Conservation (phyloP, 768 basidiomycete genomes). For the Boletales sp. region DNA sequence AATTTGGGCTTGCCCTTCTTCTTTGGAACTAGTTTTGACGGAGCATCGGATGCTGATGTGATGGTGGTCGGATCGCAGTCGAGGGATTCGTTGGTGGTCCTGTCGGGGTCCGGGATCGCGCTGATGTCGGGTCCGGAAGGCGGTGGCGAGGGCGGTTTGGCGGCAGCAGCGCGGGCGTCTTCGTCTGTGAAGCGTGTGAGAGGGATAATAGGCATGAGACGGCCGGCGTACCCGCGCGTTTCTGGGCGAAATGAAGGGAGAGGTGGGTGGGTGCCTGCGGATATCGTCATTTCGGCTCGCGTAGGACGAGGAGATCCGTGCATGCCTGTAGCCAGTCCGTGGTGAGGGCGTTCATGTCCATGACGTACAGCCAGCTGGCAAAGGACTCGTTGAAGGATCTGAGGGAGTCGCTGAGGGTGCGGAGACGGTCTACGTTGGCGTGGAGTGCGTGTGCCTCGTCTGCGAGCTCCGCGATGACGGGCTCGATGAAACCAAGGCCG, state of each 20-base stretch:
- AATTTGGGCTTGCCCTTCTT: slow-evolving; percentile 65
- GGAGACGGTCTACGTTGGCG: slow-evolving; percentile 68
- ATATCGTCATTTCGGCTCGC: not conserved
- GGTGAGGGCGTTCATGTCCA: slow-evolving; percentile 95
- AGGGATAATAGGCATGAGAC: not conserved
- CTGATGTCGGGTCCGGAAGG: slow-evolving; percentile 9
- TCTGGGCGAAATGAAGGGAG: slow-evolving; percentile 56
- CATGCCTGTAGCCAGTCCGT: slow-evolving; percentile 85
- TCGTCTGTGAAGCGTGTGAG: slow-evolving; percentile 43
- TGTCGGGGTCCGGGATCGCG: slow-evolving; percentile 25
- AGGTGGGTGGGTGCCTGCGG: slow-evolving; percentile 55
- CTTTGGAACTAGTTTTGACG: slow-evolving; percentile 39
- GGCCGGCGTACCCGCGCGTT: slow-evolving; percentile 51
- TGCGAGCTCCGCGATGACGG: slow-evolving; percentile 78
- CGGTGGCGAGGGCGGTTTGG: slow-evolving; percentile 38
- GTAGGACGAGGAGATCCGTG: not conserved
- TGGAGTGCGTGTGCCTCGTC: slow-evolving; percentile 86
- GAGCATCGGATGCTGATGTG: slow-evolving; percentile 34
- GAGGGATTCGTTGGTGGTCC: slow-evolving; percentile 28
- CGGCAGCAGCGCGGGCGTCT: slow-evolving; percentile 50
- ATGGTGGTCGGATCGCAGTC: slow-evolving; percentile 31
- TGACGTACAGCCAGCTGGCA: slow-evolving; percentile 84
- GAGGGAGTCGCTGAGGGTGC: slow-evolving; percentile 68
- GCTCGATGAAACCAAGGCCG: slow-evolving; percentile 81
- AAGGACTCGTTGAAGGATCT: slow-evolving; percentile 90